Evolutionary conservation across 169 alveolate genomes (phyloP).

Genomic region (Cryptosporidium canis): DNA sequence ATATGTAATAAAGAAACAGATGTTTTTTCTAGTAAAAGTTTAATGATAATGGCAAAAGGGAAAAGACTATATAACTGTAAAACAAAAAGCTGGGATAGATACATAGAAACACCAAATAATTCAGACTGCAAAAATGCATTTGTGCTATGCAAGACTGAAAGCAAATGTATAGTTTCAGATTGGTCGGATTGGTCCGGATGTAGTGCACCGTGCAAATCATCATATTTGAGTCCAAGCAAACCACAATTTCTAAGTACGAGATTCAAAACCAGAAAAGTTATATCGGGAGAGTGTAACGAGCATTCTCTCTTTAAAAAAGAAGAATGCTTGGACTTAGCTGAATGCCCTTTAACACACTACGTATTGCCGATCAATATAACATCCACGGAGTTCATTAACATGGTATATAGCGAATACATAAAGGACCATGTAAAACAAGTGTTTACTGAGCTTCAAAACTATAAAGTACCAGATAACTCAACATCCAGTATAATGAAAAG

Average conservation of each 20-base stretch:
- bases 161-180: conserved; percentile 14
- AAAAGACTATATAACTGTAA: conserved; percentile 8
- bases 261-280: conserved; percentile 10
- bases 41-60: conserved; percentile 12
- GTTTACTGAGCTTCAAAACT: neutral
- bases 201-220: conserved; percentile 23
- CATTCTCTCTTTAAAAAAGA: neutral
- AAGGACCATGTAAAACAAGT: neutral
- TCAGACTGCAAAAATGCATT: conserved; percentile 6
- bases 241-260: neutral
- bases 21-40: neutral
- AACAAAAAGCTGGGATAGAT: conserved; percentile 23
- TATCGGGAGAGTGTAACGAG: neutral
- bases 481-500: neutral
- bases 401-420: neutral
- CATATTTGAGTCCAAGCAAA: neutral
- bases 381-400: neutral
- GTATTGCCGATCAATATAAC: neutral
- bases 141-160: conserved; percentile 8
- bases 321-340: conserved; percentile 4
- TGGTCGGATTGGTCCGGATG: conserved; percentile 58
- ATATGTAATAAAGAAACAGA: neutral
- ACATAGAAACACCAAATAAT: neutral
- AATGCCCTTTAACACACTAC: conserved; percentile 3
- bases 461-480: neutral